Evolutionary conservation across 2,329 filamentous ascomycete genomes (phyloP), one percentile per base, ranked within the genome.

Genomic region (Venturia aucupariae): DNA sequence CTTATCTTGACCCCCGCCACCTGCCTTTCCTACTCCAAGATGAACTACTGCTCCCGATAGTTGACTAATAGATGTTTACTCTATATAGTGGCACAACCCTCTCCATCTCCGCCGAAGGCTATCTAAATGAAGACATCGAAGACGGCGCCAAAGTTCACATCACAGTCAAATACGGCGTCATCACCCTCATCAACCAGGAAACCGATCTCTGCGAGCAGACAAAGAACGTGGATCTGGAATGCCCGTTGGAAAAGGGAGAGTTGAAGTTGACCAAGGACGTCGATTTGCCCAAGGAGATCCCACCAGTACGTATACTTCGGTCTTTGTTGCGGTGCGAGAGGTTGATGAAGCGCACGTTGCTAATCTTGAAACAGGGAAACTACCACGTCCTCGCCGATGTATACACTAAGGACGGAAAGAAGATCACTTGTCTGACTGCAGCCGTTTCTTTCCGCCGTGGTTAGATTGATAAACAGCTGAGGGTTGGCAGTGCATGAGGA

Each of bases 331-430:
- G 27, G 24, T 19, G 24, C 19, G 27, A 22, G 3, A 41, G 38
- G 17, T 61, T n/a, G 35, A 17, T 27, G 22, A n/a, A 35, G 44
- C 35, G 60, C 38, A 41, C 57, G 32, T 38, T 30, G 62, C 68
- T 72, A 66, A 73, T 48, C 22, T 61, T 46, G 59, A 4, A 27
- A 51, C 68, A 94, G 91, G 94, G 92, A 74, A 92, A 86, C 72
- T 99, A 97, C 82, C 89, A 84, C 22, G 94, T 99, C 42, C 78
- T 87, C 46, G 94, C 93, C 51, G 90, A 97, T 73, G 93, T 95
- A 60, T 88, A 85, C 77, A 91, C 85, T 69, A 82, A 80, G 66
- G 86, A 95, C 62, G 81, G 84, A 65, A 80, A 86, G 68, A 86
- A 86, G 72, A 89, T 99, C 68, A 96, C 92, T 66, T 99, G 94